Evolutionary conservation across 331 rosid species (phyloP).

Genomic region (Quercus phellos): DNA sequence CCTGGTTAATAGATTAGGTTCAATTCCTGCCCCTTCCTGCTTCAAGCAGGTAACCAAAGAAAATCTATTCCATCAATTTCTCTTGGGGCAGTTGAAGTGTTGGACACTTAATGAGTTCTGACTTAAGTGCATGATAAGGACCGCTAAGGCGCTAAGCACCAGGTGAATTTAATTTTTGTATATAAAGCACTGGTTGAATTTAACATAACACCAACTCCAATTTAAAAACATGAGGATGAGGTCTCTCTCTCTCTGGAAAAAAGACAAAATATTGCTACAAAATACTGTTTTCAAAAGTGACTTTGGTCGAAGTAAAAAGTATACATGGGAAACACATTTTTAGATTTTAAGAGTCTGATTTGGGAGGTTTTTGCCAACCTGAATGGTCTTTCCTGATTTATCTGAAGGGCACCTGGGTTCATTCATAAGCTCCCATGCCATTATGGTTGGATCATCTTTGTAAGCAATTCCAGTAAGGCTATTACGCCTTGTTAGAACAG

Average conservation of each 20-base stretch:
- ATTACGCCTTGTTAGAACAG: slow-evolving; percentile 69
- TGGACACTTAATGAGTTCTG: too few relatives aligned
- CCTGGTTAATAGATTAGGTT: background rate
- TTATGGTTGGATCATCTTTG: slow-evolving; percentile 80
- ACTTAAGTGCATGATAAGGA: background rate
- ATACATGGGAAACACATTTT: too few relatives aligned
- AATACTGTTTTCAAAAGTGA: too few relatives aligned
- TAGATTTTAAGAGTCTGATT: background rate
- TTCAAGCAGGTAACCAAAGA: background rate
- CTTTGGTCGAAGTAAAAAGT: too few relatives aligned
- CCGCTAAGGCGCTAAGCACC: background rate
- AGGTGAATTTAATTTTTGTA: too few relatives aligned
- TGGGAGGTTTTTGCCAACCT: slow-evolving; percentile 37
- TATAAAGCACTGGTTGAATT: background rate
- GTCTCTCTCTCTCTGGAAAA: too few relatives aligned
- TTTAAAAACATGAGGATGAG: background rate
- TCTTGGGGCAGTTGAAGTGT: background rate
- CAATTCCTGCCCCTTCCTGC: background rate
- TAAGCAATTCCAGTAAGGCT: slow-evolving; percentile 65
- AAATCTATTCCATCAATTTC: background rate
- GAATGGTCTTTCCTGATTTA: slow-evolving; percentile 64
- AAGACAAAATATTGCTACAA: too few relatives aligned
- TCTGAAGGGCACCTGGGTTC: slow-evolving; percentile 76
- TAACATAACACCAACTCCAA: background rate
- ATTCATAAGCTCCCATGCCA: slow-evolving; percentile 99